Conservation (phyloP, 2,329 filamentous ascomycete genomes). For the Magnaporthales sp. region DNA sequence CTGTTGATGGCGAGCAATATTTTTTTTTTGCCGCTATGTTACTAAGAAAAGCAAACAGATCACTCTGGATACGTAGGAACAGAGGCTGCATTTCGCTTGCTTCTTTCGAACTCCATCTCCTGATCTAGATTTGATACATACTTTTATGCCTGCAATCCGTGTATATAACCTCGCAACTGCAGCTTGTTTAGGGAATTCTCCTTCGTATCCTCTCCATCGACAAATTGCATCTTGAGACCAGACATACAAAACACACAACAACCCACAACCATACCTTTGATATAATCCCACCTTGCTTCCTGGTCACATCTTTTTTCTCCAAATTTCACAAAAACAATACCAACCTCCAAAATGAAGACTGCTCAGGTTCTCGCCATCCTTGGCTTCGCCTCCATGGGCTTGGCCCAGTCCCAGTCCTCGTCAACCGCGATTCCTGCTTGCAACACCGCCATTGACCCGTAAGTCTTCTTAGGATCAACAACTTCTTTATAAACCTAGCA, state of each 20-base stretch:
- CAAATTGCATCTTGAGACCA: too few relatives aligned
- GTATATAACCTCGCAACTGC: background rate
- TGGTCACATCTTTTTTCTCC: background rate
- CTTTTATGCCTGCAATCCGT: background rate
- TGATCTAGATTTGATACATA: background rate
- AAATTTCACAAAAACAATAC: background rate
- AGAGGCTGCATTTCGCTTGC: background rate
- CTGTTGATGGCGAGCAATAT: background rate
- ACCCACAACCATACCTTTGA: background rate
- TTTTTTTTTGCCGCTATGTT: background rate
- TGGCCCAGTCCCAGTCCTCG: conserved; percentile 12
- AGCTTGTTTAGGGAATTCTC: background rate
- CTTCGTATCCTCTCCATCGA: background rate
- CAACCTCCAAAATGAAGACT: conserved; percentile 7
- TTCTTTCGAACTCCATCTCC: background rate
- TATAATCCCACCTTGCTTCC: background rate
- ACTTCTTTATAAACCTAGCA: too few relatives aligned
- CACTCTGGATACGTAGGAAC: background rate
- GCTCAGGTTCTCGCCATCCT: conserved; percentile 6
- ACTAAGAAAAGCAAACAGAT: background rate
- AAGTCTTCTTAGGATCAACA: background rate
- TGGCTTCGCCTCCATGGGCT: conserved; percentile 5
- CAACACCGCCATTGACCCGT: background rate
- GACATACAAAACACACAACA: background rate
- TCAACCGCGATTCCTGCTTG: conserved; percentile 15